phyloP scores from a whole-genome alignment of 805 yeast genomes.

The Lipomyces sp. region DNA sequence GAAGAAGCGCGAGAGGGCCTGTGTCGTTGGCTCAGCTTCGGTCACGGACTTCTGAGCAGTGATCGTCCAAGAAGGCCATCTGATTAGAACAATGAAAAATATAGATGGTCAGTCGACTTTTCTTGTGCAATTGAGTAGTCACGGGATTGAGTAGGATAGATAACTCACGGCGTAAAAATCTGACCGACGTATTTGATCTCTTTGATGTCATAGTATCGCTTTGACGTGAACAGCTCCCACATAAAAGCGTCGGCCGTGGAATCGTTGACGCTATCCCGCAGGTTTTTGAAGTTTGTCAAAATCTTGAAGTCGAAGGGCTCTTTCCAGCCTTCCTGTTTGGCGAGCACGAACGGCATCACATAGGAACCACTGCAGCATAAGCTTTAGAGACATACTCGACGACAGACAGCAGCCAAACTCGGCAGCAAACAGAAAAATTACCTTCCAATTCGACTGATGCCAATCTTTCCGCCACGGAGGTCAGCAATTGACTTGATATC shows the following conservation, averaged over 20 bases:
- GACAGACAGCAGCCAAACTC: no score
- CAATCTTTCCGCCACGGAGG: constrained; percentile 61
- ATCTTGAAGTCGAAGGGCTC: constrained; percentile 46
- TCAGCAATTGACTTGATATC: constrained; percentile 53
- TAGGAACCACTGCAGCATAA: constrained; percentile 57
- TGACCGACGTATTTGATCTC: constrained; percentile 83
- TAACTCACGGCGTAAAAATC: constrained; percentile 69
- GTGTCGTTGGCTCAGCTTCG: constrained; percentile 33
- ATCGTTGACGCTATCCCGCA: constrained; percentile 74
- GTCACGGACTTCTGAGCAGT: constrained; percentile 48
- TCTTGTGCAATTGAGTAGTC: no score
- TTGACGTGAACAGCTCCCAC: constrained; percentile 95
- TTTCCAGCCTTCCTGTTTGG: constrained; percentile 53
- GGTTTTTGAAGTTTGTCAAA: constrained; percentile 64
- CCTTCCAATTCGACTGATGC: constrained; percentile 83
- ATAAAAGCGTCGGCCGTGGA: constrained; percentile 73
- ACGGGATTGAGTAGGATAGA: no score
- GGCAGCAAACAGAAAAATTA: background rate
- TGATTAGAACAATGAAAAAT: background rate
- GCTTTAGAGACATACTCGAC: background rate
- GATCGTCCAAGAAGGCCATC: constrained; percentile 92
- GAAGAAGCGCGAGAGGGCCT: background rate
- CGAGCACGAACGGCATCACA: constrained; percentile 85
- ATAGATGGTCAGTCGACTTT: background rate
- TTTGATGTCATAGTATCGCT: constrained; percentile 71